Percentiles rank a stretch among this genome's conserved stretches.
These are phyloP conservation scores for Candida gigantensis DNA, from an alignment of 1,139 yeast genomes.

Conservation along the genomic window DNA sequence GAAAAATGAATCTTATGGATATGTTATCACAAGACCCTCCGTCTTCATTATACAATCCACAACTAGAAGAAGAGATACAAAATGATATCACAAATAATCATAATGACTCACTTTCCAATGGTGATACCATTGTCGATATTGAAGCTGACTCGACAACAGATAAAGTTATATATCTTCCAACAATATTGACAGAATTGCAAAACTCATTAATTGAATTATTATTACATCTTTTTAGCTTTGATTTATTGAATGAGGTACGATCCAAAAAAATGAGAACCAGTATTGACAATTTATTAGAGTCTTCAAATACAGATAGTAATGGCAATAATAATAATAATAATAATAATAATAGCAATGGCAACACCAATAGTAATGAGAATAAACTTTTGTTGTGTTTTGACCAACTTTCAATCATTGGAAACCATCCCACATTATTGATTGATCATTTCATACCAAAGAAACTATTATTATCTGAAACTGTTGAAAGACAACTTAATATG, in stretches of 20 bases:
- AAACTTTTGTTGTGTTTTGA: constrained; percentile 40
- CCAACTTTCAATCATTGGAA: constrained; percentile 51
- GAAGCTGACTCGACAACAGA: neutral
- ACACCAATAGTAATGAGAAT: constrained; percentile 14
- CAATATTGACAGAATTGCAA: constrained; percentile 56
- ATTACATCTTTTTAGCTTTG: constrained; percentile 50
- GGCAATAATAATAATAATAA: too few species aligned
- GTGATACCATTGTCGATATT: neutral
- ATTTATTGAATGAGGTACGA: constrained; percentile 35
- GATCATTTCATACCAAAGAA: constrained; percentile 77
- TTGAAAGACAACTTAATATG: constrained; percentile 50
- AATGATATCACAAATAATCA: neutral
- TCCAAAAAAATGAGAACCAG: constrained; percentile 30
- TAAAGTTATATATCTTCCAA: constrained; percentile 50
- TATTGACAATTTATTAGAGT: constrained; percentile 36
- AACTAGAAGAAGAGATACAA: neutral
- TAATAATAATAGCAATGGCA: too few species aligned
- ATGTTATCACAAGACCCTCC: constrained; percentile 29
- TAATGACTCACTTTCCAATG: neutral
- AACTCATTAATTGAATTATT: constrained; percentile 55
- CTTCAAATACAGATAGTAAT: constrained; percentile 19
- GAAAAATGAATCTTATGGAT: constrained; percentile 40
- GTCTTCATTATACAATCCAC: constrained; percentile 14
- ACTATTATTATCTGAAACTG: constrained; percentile 62
- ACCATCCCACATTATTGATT: constrained; percentile 69